Evolutionary conservation across 441 rosid genomes (phyloP), one percentile per base, ranked within the genome.

Genomic region (Eruca vesicaria): DNA sequence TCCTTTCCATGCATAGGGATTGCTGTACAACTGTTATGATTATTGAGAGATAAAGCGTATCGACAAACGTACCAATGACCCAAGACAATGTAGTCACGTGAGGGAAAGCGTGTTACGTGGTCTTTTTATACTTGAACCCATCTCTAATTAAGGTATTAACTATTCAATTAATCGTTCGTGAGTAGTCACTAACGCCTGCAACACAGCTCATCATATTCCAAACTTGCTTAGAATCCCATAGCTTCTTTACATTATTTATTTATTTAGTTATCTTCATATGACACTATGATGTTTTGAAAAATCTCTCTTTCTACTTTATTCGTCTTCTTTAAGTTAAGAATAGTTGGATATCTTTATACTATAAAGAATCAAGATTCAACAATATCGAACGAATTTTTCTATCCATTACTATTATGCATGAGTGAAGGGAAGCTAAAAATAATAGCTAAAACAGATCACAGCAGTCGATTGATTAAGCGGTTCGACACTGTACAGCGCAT

Each of bases 101-200:
- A 45, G 71, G 50, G 61, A 78, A 78, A 78, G 77, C 77, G 81
- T 65, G 77, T 78, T 78, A 78, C 69, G 77, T 78, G 77, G 65
- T 67, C 60, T 78, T 72, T 66, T 29, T 52, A 59, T 16, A 3
- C 20, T 61, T 78, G 81, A 74, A 53, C 81, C 75, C 67, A 56
- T 50, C 36, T 11, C 48, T 62, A 69, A 20, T 53, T 76, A n/a
- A 60, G 72, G 38, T 77, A 33, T 10, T 56, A 70, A 55, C 74
- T 43, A 69, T 45, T 20, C 21, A 11, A 18, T 69, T 69, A 62
- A 35, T 52, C 16, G 20, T 52, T 52, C 52, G 53, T 66, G 28
- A 57, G 50, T 66, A 31, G 20, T 66, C 66, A 75, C 57, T 61
- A 68, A 71, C 21, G 20, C 52, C 59, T 71, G 7, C 71, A 45